Evolutionary conservation across 2,329 filamentous ascomycete genomes (phyloP), one percentile per base, ranked within the genome.

Genomic region (Neocucurbitaria cava): DNA sequence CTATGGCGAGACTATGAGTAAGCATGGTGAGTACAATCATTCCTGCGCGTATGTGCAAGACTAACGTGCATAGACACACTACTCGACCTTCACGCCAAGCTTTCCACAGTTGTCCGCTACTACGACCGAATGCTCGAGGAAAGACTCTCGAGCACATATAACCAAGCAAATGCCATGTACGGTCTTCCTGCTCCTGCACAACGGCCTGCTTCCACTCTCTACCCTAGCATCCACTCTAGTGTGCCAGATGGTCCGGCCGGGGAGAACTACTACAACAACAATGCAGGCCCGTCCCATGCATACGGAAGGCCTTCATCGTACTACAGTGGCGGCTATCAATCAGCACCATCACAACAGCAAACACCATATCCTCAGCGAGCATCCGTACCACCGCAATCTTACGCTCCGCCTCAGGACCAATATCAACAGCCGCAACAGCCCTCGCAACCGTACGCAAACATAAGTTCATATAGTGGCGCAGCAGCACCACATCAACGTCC

Each of bases 1-100:
- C 0, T 97, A 98, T 72, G 95, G 95, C 50, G 95, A 99, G 79
- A 97, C 95, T 0, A 98, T 99, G 95, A 98, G 95, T 85, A 99
- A 99, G 77, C 95, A 98, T 76, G 93, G 91, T 91, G 80, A 73
- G 86, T 78, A 13, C 3, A 11, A 17, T 31, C n/a, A 3, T 5
- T 20, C 3, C 20, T 20, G 5, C 7, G 1, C 7, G 17, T 18
- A n/a, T 2, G 42, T 10, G 23, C 8, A 11, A 7, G 5, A 10
- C 77, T 83, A 68, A 83, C 60, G 11, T 26, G 7, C 6, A 20
- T 58, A 95, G 93, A 99, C 74, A 95, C 94, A 0, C 83, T 99
- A 9, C 85, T 98, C 21, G 95, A 99, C 74, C 82, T 99, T 0
- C 95, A 99, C 73, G 90, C 92, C 17, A 99, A 99, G 74, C 82